Evolutionary conservation across 1,284 basidiomycete genomes (phyloP).

Genomic region (Puccinia triticina): DNA sequence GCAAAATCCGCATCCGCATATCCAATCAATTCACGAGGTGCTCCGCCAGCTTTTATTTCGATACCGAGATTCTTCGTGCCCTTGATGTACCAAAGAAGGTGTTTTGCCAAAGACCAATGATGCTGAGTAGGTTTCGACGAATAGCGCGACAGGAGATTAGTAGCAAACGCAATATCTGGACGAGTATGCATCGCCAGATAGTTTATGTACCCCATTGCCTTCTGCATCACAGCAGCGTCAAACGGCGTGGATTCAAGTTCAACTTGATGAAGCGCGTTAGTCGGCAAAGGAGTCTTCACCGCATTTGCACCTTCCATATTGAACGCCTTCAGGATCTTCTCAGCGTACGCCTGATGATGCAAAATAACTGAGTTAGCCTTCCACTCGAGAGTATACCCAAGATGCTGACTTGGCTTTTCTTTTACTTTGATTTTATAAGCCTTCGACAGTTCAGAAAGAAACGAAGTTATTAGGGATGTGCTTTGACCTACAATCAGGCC

Average conservation of each 20-base stretch:
- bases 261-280: neutral
- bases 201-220: slow-evolving; percentile 23
- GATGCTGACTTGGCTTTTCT: too few relatives aligned
- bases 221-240: neutral
- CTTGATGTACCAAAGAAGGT: too few relatives aligned
- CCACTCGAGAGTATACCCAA: too few relatives aligned
- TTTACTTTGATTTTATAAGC: neutral
- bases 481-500: slow-evolving; percentile 3
- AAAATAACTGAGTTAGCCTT: too few relatives aligned
- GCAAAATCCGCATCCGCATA: slow-evolving; percentile 36
- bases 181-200: too few relatives aligned
- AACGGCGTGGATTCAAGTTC: neutral
- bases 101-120: neutral
- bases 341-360: too few relatives aligned
- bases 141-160: neutral
- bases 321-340: neutral
- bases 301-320: slow-evolving; percentile 17
- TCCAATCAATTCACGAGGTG: too few relatives aligned
- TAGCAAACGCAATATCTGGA: too few relatives aligned
- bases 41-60: neutral
- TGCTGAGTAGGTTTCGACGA: neutral
- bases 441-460: too few relatives aligned
- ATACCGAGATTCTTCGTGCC: neutral
- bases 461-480: too few relatives aligned
- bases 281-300: neutral